phyloP scores from a whole-genome alignment of 768 basidiomycete species.

The Fistulinella prunicolor region DNA sequence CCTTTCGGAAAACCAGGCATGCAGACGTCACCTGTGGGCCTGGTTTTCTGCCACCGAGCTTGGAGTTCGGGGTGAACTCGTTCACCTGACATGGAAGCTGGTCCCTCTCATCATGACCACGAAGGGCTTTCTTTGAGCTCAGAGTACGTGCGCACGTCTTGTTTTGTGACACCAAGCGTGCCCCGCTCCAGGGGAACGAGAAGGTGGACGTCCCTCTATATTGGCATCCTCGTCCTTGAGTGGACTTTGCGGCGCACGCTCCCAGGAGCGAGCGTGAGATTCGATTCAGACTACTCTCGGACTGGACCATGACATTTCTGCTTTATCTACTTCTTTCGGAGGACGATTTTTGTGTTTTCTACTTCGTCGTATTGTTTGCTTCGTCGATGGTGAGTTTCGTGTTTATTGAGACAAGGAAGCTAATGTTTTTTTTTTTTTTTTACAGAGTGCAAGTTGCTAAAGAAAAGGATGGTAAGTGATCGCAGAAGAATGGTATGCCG shows the following conservation, averaged over 20 bases:
- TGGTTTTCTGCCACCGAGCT: no score
- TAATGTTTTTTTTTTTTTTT: no score
- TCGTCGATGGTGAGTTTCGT: no score
- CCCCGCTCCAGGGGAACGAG: conserved; percentile 21
- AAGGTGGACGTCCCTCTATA: conserved; percentile 5
- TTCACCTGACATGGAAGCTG: no score
- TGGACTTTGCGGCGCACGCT: conserved; percentile 27
- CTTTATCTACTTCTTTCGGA: conserved; percentile 9
- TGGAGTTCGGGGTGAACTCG: no score
- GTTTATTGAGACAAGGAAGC: no score
- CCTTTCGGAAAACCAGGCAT: no score
- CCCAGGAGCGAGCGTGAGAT: conserved; percentile 23
- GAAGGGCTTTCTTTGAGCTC: background rate
- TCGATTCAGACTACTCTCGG: conserved; percentile 34
- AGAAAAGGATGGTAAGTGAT: no score
- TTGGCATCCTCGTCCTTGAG: conserved; percentile 24
- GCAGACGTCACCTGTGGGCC: no score
- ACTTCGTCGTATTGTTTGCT: no score
- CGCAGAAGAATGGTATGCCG: no score
- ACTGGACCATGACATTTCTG: conserved; percentile 23
- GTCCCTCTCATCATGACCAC: background rate
- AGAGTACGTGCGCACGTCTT: background rate
- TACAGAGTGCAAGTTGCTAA: no score
- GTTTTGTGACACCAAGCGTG: background rate
- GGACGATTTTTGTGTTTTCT: conserved; percentile 5